Evolutionary conservation across 1,284 basidiomycete genomes (phyloP).

Genomic region (Sanghuangporus weigelae): DNA sequence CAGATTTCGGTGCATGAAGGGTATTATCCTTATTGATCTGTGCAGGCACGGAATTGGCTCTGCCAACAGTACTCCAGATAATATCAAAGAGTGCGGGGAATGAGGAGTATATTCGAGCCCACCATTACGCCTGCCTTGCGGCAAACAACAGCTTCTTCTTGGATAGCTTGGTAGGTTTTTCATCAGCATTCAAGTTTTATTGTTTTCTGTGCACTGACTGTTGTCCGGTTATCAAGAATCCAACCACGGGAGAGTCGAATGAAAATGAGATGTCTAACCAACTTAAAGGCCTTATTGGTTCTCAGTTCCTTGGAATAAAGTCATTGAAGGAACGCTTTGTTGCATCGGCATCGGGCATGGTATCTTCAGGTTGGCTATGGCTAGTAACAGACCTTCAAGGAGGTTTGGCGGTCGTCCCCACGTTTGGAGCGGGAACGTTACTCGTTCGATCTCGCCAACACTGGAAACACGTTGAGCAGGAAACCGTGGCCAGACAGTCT

Average conservation of each 20-base stretch:
- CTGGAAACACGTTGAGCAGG: slow-evolving; percentile 1
- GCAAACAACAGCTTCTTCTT: slow-evolving; percentile 97
- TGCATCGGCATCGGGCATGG: slow-evolving; percentile 73
- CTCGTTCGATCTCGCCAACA: slow-evolving; percentile 58
- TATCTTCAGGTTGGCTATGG: slow-evolving; percentile 86
- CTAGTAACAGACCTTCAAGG: slow-evolving; percentile 68
- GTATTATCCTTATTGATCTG: not conserved
- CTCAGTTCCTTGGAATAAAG: slow-evolving; percentile 58
- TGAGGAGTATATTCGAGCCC: slow-evolving; percentile 64
- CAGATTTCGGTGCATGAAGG: not conserved
- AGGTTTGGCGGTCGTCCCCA: slow-evolving; percentile 70
- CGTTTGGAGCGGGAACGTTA: slow-evolving; percentile 87
- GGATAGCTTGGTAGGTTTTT: slow-evolving; percentile 64
- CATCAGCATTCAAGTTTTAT: not conserved
- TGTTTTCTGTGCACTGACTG: not conserved
- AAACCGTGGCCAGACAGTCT: not conserved
- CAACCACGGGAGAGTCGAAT: slow-evolving; percentile 40
- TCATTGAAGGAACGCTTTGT: slow-evolving; percentile 76
- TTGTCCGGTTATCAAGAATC: slow-evolving; percentile 36
- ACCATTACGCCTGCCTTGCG: slow-evolving; percentile 90
- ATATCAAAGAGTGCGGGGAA: slow-evolving; percentile 67
- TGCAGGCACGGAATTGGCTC: slow-evolving; percentile 52
- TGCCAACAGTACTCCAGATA: slow-evolving; percentile 65
- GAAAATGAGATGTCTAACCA: slow-evolving; percentile 37
- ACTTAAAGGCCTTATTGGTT: slow-evolving; percentile 40